A percentile compares a stretch with the other conserved stretches of the same genome.
These are phyloP conservation scores for Huntiella bhutanensis DNA, from an alignment of 2,329 filamentous ascomycete genomes.

Conservation along the genomic window DNA sequence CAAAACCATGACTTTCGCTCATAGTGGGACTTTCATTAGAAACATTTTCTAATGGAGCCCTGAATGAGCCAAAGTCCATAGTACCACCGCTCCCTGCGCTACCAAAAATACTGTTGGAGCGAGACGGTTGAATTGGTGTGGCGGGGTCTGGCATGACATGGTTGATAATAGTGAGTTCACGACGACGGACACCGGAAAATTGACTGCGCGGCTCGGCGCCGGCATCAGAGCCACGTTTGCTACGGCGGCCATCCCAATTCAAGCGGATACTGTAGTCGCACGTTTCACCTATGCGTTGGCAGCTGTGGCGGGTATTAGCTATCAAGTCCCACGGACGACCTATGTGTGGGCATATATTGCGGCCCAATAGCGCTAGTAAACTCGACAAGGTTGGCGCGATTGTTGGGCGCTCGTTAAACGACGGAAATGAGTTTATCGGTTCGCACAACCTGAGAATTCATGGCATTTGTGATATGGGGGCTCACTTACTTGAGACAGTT, in stretches of 20 bases:
- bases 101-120: not conserved
- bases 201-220: not conserved
- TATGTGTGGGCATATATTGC: too few species aligned
- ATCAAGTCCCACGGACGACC: not conserved
- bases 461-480: not conserved
- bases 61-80: constrained; percentile 6
- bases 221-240: constrained; percentile 13
- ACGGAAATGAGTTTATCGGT: too few species aligned
- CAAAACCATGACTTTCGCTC: too few species aligned
- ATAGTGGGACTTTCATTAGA: not conserved
- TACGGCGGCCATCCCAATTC: constrained; percentile 54
- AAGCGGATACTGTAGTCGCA: constrained; percentile 70
- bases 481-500: constrained; percentile 40
- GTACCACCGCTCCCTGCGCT: not conserved
- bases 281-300: constrained; percentile 47
- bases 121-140: constrained; percentile 1
- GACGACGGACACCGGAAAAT: constrained; percentile 15
- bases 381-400: too few species aligned
- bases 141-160: constrained; percentile 13
- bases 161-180: constrained; percentile 20
- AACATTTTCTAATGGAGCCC: constrained; percentile 2
- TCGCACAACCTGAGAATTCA: not conserved
- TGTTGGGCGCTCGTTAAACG: too few species aligned
- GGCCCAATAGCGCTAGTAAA: too few species aligned
- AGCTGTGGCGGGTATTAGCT: constrained; percentile 22